Percentiles rank a stretch among this genome's conserved stretches.
These are phyloP conservation scores for Scenedesmus sp. DNA, from an alignment of 163 green algal species.

Conservation along the genomic window DNA sequence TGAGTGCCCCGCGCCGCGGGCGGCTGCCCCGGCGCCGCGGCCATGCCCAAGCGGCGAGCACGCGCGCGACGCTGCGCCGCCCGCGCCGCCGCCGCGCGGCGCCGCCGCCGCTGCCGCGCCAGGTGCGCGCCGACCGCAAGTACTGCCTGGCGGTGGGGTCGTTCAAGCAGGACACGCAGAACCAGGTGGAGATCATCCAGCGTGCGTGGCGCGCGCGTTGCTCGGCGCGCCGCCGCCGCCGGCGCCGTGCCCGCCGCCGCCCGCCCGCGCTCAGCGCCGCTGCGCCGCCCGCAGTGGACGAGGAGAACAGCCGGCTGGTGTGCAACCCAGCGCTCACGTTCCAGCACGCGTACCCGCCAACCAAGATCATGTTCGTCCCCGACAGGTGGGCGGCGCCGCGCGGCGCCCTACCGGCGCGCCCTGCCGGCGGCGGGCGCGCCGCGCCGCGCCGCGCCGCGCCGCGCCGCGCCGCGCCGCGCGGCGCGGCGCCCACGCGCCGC, in stretches of 20 bases:
- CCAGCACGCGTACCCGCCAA: slow-evolving; percentile 92
- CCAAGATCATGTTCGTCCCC: slow-evolving; percentile 96
- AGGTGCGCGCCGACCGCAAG: slow-evolving; percentile 86
- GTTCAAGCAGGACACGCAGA: slow-evolving; percentile 92
- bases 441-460: background rate
- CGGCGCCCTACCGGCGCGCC: background rate
- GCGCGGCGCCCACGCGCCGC: no score
- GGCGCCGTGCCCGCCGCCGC: no score
- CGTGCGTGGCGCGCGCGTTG: slow-evolving; percentile 43
- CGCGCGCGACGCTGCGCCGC: background rate
- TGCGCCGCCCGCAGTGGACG: slow-evolving; percentile 78
- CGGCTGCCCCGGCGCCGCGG: background rate
- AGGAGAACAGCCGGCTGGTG: slow-evolving; percentile 76
- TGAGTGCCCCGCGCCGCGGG: slow-evolving; percentile 57
- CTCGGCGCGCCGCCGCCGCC: no score
- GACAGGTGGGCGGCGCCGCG: slow-evolving; percentile 50
- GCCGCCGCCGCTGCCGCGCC: slow-evolving; percentile 3
- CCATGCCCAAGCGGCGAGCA: background rate
- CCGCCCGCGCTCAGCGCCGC: no score
- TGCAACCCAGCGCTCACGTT: slow-evolving; percentile 75
- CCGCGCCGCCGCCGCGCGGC: background rate
- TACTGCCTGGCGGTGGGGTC: slow-evolving; percentile 91
- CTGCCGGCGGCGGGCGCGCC: background rate
- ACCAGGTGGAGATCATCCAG: slow-evolving; percentile 86
- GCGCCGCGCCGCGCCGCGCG: no score